These are phyloP conservation scores for Saururus chinensis DNA, from an alignment of 164 flowering plant species.

Conservation along the genomic window DNA sequence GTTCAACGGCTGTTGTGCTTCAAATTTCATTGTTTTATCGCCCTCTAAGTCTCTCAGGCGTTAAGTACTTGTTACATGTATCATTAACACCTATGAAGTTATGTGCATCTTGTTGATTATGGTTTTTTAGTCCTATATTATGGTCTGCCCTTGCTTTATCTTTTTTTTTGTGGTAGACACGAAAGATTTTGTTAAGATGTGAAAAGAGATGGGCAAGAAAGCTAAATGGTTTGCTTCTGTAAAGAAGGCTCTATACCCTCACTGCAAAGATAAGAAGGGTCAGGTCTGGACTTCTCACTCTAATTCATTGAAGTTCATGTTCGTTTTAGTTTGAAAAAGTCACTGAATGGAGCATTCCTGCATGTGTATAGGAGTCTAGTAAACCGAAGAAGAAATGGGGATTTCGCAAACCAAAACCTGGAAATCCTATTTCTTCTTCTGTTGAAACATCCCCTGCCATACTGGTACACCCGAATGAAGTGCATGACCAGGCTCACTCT, in stretches of 20 bases:
- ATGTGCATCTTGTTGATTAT: too few relatives aligned
- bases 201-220: constrained; percentile 70
- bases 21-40: too few relatives aligned
- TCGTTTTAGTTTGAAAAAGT: too few relatives aligned
- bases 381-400: constrained; percentile 54
- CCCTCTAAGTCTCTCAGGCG: too few relatives aligned
- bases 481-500: constrained; percentile 61
- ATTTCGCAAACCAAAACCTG: constrained; percentile 26
- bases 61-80: too few relatives aligned
- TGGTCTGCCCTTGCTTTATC: too few relatives aligned
- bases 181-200: constrained; percentile 8
- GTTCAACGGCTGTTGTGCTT: too few relatives aligned
- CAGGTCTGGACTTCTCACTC: constrained; percentile 13
- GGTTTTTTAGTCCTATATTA: too few relatives aligned
- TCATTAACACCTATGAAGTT: too few relatives aligned
- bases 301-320: neutral
- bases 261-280: constrained; percentile 43
- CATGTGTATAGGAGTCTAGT: constrained; percentile 23
- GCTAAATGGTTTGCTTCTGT: constrained; percentile 76
- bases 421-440: constrained; percentile 14
- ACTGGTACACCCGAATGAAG: constrained; percentile 29
- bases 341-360: neutral
- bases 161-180: too few relatives aligned
- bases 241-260: constrained; percentile 69
- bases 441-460: constrained; percentile 11